Base-by-base conservation (phyloP, 1,139 yeast genomes). In the Hanseniaspora sp. region DNA sequence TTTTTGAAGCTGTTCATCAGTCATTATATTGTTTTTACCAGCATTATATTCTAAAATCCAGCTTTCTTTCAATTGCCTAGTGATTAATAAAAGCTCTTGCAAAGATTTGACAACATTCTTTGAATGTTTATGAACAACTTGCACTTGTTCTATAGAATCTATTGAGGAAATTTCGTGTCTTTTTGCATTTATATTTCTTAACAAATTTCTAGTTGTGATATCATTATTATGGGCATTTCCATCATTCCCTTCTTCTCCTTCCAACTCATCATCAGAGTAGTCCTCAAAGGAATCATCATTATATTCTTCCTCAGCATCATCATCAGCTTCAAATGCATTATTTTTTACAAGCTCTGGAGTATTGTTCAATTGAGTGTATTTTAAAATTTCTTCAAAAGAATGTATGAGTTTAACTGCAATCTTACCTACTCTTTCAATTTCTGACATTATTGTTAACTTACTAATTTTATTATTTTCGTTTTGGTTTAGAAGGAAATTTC, bases 91-190 rank as follows among this genome's bases (percentile, higher is more conserved):
- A 30, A 67, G 59, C 46, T 67, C 69, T 56, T 66, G 67, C 5
- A 67, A 59, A 9, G 68, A 67, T 52, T 62, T 65, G 5, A 67
- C 61, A 49, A 65, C 54, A 47, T 66, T 69, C 58, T 59, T 59
- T 7, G 68, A 63, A 46, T 66, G 68, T 33, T 59, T 64, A 55
- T 65, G 62, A 3, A 65, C 61, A 61, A 66, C 57, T 56, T 61
- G 58, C 7, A 64, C 57, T 39, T 69, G 64, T 2, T 60, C 58
- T 1, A 69, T 65, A 1, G 67, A 65, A 28, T 54, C 56, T 15
- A 48, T 53, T 5, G 54, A 44, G 5, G 54, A 40, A 6, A 51
- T 33, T 18, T 51, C 48, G 28, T 51, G 54, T 35, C 54, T 51
- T 31, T 51, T 51, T 17, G 54, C 54, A 28, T 51, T 51, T 5